These are phyloP conservation scores for Solanum hybrid DNA, from an alignment of 305 asterid species.

Conservation along the genomic window DNA sequence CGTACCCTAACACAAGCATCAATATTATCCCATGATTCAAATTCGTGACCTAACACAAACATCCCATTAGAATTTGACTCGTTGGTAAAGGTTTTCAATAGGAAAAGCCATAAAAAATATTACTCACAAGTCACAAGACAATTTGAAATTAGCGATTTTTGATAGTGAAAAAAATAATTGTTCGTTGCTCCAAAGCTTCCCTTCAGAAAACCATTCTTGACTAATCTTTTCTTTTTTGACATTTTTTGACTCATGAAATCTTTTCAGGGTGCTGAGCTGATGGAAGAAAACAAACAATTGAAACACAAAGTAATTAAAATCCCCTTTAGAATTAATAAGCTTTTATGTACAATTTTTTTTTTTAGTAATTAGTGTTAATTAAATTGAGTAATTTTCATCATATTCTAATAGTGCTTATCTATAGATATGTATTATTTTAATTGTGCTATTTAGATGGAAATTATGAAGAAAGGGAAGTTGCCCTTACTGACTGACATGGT, in stretches of 20 bases:
- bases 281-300: conserved; percentile 26
- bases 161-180: not conserved
- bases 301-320: conserved; percentile 16
- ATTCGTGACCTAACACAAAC: not conserved
- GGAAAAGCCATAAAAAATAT: not conserved
- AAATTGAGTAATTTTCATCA: not conserved
- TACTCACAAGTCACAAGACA: not conserved
- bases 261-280: conserved; percentile 25
- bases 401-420: not conserved
- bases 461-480: conserved; percentile 13
- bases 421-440: not conserved
- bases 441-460: conserved; percentile 9
- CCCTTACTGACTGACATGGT: not conserved
- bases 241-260: not conserved
- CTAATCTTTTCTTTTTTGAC: not conserved
- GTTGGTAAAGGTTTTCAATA: not conserved
- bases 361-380: not conserved
- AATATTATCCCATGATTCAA: not conserved
- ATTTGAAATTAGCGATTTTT: not conserved
- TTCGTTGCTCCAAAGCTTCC: not conserved
- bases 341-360: not conserved
- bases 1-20: not conserved
- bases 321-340: not conserved
- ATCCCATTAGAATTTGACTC: not conserved
- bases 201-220: not conserved